Evolutionary conservation across 1,139 yeast genomes (phyloP).

Genomic region (Candida tunisiensis): DNA sequence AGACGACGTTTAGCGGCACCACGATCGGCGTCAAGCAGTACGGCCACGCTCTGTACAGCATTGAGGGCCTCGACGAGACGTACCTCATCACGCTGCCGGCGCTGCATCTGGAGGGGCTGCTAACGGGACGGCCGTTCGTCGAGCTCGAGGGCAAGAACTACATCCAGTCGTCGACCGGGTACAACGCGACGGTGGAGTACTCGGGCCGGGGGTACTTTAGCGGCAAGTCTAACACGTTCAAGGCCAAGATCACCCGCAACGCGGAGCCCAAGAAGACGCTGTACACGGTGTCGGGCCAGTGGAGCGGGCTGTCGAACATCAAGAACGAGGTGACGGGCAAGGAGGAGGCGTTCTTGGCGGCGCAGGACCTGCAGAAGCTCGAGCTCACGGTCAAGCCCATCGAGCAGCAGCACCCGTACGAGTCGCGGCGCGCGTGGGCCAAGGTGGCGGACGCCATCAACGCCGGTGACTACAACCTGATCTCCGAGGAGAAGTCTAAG

Average conservation of each 20-base stretch:
- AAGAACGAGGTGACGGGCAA: slow-evolving; percentile 18
- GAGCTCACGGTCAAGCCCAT: slow-evolving; percentile 59
- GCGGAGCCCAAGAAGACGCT: slow-evolving; percentile 43
- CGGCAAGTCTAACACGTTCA: slow-evolving; percentile 89
- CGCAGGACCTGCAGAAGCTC: slow-evolving; percentile 32
- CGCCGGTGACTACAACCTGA: slow-evolving; percentile 53
- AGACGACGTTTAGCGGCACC: slow-evolving; percentile 67
- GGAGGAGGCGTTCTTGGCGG: slow-evolving; percentile 53
- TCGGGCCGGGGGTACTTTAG: slow-evolving; percentile 89
- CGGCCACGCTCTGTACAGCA: slow-evolving; percentile 72
- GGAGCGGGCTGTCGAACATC: slow-evolving; percentile 62
- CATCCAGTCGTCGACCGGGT: slow-evolving; percentile 72
- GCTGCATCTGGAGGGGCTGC: slow-evolving; percentile 85
- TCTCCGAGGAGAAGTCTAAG: slow-evolving; percentile 54
- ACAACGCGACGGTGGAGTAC: slow-evolving; percentile 56
- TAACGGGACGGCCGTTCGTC: slow-evolving; percentile 80
- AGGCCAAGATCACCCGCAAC: slow-evolving; percentile 59
- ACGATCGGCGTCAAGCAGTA: slow-evolving; percentile 73
- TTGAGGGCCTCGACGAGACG: slow-evolving; percentile 40
- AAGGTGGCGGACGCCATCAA: slow-evolving; percentile 80
- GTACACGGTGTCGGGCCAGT: slow-evolving; percentile 74
- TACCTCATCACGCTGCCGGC: slow-evolving; percentile 85
- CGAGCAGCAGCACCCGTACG: slow-evolving; percentile 58
- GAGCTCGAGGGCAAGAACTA: slow-evolving; percentile 65
- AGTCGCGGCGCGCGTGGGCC: slow-evolving; percentile 72